Percentiles rank a stretch among this genome's conserved stretches.
These are phyloP conservation scores for Penicillium coprophilum DNA, from an alignment of 495 filamentous ascomycete species.

Conservation along the genomic window DNA sequence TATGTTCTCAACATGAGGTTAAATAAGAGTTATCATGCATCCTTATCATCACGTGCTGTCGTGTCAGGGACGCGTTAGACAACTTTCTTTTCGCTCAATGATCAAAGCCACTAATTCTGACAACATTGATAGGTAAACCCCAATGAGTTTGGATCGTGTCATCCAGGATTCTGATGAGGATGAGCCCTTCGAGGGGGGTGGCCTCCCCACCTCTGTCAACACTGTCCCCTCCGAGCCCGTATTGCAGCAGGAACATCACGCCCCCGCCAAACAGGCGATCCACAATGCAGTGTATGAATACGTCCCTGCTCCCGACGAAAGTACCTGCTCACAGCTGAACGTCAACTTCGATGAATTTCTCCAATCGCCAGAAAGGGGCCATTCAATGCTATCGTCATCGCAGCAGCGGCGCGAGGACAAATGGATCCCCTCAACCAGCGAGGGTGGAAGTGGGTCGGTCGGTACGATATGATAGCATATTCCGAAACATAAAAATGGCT, in stretches of 20 bases:
- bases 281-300: conserved; percentile 13
- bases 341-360: conserved; percentile 46
- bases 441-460: conserved; percentile 34
- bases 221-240: conserved; percentile 14
- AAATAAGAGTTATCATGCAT: neutral
- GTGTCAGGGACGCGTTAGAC: conserved; percentile 35
- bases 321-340: conserved; percentile 19
- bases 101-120: neutral
- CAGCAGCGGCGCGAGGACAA: conserved; percentile 42
- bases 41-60: conserved; percentile 41
- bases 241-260: conserved; percentile 19
- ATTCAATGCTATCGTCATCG: conserved; percentile 26
- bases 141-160: conserved; percentile 40
- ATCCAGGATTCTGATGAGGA: conserved; percentile 56
- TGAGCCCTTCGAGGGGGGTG: conserved; percentile 36
- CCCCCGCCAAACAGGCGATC: conserved; percentile 15
- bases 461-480: conserved; percentile 25
- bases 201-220: conserved; percentile 24
- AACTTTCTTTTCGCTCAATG: conserved; percentile 12
- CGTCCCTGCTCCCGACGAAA: conserved; percentile 8
- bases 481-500: neutral
- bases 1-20: too few relatives aligned
- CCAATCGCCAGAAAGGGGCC: conserved; percentile 32
- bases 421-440: conserved; percentile 37
- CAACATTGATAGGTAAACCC: neutral